Evolutionary conservation across 345 rosid genomes (phyloP).

Genomic region (Corymbia maculata): DNA sequence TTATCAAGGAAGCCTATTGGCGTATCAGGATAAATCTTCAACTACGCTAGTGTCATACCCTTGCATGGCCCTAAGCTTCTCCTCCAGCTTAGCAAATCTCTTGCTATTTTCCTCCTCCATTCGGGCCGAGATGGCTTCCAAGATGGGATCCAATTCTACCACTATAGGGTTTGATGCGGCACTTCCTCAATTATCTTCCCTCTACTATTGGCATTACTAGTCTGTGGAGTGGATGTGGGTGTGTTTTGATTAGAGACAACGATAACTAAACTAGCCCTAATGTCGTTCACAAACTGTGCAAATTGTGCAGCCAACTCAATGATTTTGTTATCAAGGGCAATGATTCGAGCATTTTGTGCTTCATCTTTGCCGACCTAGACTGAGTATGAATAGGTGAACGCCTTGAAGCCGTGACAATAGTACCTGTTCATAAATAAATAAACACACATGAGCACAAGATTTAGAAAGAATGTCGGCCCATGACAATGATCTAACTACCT

Average conservation of each 20-base stretch:
- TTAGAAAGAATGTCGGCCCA: too few species aligned
- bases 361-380: background rate
- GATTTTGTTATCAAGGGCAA: background rate
- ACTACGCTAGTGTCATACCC: background rate
- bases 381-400: accelerated
- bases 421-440: background rate
- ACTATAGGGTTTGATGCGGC: background rate
- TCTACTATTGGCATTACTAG: background rate
- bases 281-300: background rate
- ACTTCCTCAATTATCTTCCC: too few species aligned
- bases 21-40: background rate
- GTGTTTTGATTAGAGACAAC: background rate
- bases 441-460: too few species aligned
- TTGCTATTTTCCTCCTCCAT: background rate
- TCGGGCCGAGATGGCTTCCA: background rate
- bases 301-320: background rate
- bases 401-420: background rate
- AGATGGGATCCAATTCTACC: background rate
- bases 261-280: too few species aligned
- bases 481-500: too few species aligned
- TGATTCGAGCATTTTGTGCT: background rate
- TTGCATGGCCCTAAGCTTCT: background rate
- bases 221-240: accelerated
- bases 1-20: background rate
- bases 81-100: background rate